phyloP scores from a whole-genome alignment of 805 yeast genomes.

The Osmozyma mogii region DNA sequence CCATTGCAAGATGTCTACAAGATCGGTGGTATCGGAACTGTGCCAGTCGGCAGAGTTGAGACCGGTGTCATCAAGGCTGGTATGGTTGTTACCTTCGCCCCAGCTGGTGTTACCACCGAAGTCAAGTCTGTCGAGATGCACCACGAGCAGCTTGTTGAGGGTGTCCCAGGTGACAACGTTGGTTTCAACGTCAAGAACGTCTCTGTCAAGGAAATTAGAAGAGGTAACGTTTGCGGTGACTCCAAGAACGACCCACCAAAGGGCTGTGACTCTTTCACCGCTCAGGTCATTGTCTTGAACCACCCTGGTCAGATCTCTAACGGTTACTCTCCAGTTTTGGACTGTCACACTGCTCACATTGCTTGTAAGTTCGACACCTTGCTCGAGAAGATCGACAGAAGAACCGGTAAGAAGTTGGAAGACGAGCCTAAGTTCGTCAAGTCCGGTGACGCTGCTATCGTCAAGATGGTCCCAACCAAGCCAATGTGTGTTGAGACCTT shows the following conservation, averaged over 20 bases:
- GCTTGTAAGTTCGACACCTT: constrained; percentile 82
- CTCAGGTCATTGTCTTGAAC: constrained; percentile 82
- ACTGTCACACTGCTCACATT: constrained; percentile 90
- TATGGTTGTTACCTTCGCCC: constrained; percentile 84
- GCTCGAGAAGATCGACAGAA: constrained; percentile 80
- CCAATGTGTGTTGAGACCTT: constrained; percentile 39
- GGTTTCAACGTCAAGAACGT: constrained; percentile 90
- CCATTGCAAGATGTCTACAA: constrained; percentile 89
- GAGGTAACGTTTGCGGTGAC: constrained; percentile 92
- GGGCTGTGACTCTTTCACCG: constrained; percentile 71
- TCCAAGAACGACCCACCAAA: constrained; percentile 83
- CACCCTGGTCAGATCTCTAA: constrained; percentile 89
- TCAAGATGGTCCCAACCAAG: constrained; percentile 36
- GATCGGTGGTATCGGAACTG: constrained; percentile 89
- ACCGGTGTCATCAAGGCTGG: constrained; percentile 90
- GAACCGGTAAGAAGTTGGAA: constrained; percentile 37
- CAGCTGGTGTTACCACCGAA: constrained; percentile 85
- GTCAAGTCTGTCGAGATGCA: constrained; percentile 88
- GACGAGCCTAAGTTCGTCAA: constrained; percentile 27
- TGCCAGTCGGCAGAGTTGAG: constrained; percentile 92
- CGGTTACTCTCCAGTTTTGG: constrained; percentile 87
- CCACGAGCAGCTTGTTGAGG: constrained; percentile 72
- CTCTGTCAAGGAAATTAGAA: constrained; percentile 80
- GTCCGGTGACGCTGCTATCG: constrained; percentile 34
- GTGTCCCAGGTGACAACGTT: constrained; percentile 87